Conservation (phyloP, 176 grass and related monocot species). For the Oryza brachyantha region DNA sequence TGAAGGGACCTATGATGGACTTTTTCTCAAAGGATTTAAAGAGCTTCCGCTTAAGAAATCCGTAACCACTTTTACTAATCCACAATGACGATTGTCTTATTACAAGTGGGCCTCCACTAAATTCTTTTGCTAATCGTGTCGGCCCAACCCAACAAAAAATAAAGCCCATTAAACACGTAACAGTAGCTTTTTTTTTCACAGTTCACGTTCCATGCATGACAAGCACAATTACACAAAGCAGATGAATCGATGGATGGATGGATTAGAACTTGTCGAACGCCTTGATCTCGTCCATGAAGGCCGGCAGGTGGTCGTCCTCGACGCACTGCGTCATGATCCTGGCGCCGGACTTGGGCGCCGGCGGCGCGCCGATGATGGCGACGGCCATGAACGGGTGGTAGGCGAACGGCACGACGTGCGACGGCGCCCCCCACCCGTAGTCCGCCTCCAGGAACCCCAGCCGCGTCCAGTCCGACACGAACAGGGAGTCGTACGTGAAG, state of each 20-base stretch:
- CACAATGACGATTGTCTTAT: not conserved
- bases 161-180: not conserved
- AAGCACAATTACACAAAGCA: too few relatives aligned
- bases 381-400: slow-evolving; percentile 59
- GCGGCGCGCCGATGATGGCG: slow-evolving; percentile 55
- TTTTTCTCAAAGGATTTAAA: too few relatives aligned
- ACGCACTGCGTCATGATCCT: slow-evolving; percentile 66
- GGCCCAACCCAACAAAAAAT: not conserved
- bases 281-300: slow-evolving; percentile 48
- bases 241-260: too few relatives aligned
- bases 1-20: too few relatives aligned
- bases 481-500: slow-evolving; percentile 48
- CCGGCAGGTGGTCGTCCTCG: slow-evolving; percentile 42
- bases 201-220: too few relatives aligned
- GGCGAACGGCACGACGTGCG: slow-evolving; percentile 48
- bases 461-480: slow-evolving; percentile 63
- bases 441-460: slow-evolving; percentile 62
- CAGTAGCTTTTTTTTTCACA: not conserved
- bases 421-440: slow-evolving; percentile 55
- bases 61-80: too few relatives aligned
- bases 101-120: not conserved
- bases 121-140: not conserved
- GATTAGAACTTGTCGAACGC: not conserved
- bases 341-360: slow-evolving; percentile 34
- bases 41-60: not conserved